A percentile compares a stretch with the other conserved stretches of the same genome.
Evolutionary conservation across 75 land plant species (phyloP).

Genomic region (Larix kaempferi): DNA sequence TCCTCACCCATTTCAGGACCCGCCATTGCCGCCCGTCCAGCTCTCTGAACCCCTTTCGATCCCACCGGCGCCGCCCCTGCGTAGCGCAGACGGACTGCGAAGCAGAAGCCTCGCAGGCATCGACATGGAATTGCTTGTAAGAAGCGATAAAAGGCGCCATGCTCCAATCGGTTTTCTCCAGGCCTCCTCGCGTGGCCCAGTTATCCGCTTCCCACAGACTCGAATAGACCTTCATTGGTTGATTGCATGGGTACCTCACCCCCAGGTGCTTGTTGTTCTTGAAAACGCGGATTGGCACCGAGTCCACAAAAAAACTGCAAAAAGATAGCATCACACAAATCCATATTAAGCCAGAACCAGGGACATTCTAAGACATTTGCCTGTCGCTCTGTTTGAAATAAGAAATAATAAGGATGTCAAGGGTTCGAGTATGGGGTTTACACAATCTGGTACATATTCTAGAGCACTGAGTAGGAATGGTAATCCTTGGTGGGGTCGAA

Average conservation of each 20-base stretch:
- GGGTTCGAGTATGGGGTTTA: background rate
- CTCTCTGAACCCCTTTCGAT: constrained; percentile 12
- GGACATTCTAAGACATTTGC: background rate
- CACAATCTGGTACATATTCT: constrained; percentile 26
- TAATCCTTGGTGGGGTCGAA: constrained; percentile 19
- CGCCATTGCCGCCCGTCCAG: no score
- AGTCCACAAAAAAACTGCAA: constrained; percentile 41
- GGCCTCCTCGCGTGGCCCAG: constrained; percentile 55
- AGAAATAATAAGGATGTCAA: no score
- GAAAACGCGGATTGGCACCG: constrained; percentile 41
- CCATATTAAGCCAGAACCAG: background rate
- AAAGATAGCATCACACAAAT: background rate
- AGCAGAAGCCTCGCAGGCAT: constrained; percentile 31
- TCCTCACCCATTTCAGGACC: no score
- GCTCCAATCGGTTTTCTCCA: constrained; percentile 47
- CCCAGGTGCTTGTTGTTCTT: constrained; percentile 43
- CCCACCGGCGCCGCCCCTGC: constrained; percentile 23
- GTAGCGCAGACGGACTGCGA: constrained; percentile 15
- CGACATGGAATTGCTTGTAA: constrained; percentile 30
- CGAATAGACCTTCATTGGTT: constrained; percentile 49
- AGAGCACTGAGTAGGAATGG: constrained; percentile 21
- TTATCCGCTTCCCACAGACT: constrained; percentile 57
- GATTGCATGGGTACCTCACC: constrained; percentile 38
- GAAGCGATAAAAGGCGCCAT: constrained; percentile 39
- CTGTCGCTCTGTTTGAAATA: background rate